Evolutionary conservation across 139 green algal genomes (phyloP), one percentile per base, ranked within the genome.

Genomic region (Volvox reticuliferus): DNA sequence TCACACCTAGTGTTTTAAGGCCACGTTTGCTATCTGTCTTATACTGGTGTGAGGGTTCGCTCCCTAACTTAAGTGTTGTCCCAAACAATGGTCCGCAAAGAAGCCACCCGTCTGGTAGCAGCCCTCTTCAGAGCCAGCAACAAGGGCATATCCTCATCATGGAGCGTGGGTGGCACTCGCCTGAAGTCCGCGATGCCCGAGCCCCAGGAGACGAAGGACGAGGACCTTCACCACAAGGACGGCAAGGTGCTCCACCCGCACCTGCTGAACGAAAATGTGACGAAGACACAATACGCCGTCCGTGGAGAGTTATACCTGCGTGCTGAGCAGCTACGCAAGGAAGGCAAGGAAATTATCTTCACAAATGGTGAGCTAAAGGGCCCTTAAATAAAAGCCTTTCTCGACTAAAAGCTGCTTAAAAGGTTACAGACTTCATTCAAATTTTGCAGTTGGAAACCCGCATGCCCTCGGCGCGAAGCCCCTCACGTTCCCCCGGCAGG

Each of bases 281-380:
- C 94, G 32, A 96, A 97, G 87, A 96, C 95, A 2, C 92, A 96
- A 85, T 95, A 96, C 71, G 97, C 97, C 32, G 97, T 99, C 61
- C 95, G 97, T 68, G 98, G 98, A 35, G 98, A 99, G 91, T 94
- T 99, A 12, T 99, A 98, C 79, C 92, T 97, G 12, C 95, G 96
- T 61, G 98, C 95, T 2, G 94, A 97, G 80, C 94, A 99, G 93
- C 94, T 99, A 69, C 92, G 95, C 32, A 93, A 95, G 50, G 84
- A 95, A 76, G 97, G 98, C 69, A 97, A 96, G 91, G 96, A 99
- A 67, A 98, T 99, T 63, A 99, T 98, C 84, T 99, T 98, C 95
- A 99, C 98, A 22, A 99, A 99, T 83, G 96, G 96, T 97, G 65
- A 1, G 80, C 50, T 85, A 9, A 37, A 9, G 9, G 44, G 44